These are phyloP conservation scores for Blechomonas ayalai DNA, from an alignment of 208 protist genomes.

Conservation along the genomic window DNA sequence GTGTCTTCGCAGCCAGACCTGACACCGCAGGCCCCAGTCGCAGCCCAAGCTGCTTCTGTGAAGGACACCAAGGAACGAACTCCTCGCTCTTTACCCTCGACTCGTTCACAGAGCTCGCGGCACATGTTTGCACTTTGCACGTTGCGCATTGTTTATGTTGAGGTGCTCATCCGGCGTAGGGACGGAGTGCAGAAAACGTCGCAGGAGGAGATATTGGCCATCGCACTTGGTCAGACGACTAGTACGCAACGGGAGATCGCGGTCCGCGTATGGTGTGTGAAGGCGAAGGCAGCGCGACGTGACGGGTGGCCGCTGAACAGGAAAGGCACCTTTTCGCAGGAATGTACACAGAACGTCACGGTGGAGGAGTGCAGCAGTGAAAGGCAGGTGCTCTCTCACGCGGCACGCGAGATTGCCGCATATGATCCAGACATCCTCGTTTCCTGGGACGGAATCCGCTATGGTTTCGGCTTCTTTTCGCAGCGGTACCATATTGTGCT, in stretches of 20 bases:
- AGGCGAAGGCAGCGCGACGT: neutral
- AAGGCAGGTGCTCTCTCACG: slow-evolving; percentile 28
- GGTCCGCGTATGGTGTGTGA: slow-evolving; percentile 46
- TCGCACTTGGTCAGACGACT: slow-evolving; percentile 36
- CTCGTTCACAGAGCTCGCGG: slow-evolving; percentile 1
- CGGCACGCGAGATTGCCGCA: slow-evolving; percentile 26
- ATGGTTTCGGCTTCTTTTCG: slow-evolving; percentile 51
- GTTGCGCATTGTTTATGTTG: slow-evolving; percentile 36
- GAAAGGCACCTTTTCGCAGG: slow-evolving; percentile 6
- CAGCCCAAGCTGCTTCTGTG: neutral
- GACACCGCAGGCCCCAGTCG: neutral
- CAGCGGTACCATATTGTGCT: slow-evolving; percentile 50
- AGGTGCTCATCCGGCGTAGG: slow-evolving; percentile 34
- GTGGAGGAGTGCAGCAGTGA: slow-evolving; percentile 36
- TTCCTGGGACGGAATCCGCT: slow-evolving; percentile 73
- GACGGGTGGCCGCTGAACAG: neutral
- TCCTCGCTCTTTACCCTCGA: neutral
- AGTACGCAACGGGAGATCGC: slow-evolving; percentile 13
- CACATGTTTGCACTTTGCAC: slow-evolving; percentile 6
- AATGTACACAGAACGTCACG: slow-evolving; percentile 17
- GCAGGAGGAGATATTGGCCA: slow-evolving; percentile 34
- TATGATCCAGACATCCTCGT: slow-evolving; percentile 69
- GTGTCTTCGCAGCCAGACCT: slow-evolving; percentile 3
- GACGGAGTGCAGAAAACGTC: slow-evolving; percentile 17
- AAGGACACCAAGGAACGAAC: slow-evolving; percentile 1